These are phyloP conservation scores for Trichoderma gracile DNA, from an alignment of 2,329 filamentous ascomycete genomes.

Conservation along the genomic window DNA sequence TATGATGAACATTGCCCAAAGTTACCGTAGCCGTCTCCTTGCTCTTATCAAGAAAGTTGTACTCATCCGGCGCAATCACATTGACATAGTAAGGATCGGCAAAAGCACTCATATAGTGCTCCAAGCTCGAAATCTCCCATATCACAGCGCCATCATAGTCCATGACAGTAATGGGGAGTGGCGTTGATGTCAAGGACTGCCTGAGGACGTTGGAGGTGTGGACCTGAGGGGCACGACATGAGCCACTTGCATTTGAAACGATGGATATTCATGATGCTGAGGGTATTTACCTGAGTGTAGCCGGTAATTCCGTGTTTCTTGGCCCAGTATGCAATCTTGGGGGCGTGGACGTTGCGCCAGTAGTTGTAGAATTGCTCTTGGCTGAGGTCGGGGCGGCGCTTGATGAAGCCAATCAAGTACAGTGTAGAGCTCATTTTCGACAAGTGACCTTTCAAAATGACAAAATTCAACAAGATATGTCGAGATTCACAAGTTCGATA, in stretches of 20 bases:
- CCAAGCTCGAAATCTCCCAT: constrained; percentile 22
- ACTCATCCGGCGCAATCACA: constrained; percentile 19
- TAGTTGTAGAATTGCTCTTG: constrained; percentile 23
- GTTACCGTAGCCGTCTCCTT: constrained; percentile 18
- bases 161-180: constrained; percentile 13
- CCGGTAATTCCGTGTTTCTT: constrained; percentile 20
- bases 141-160: constrained; percentile 23
- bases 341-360: constrained; percentile 22
- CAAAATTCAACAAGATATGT: too few species aligned
- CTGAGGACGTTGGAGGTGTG: constrained; percentile 1
- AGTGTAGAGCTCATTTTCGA: background rate
- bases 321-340: constrained; percentile 20
- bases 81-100: constrained; percentile 17
- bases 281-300: constrained; percentile 15
- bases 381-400: constrained; percentile 15
- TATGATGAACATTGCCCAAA: constrained; percentile 10
- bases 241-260: background rate
- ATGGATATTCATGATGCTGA: too few species aligned
- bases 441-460: background rate
- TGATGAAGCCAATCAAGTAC: constrained; percentile 16
- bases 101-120: constrained; percentile 17
- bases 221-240: background rate
- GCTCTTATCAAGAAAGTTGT: constrained; percentile 24
- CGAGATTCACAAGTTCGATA: background rate
- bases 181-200: background rate